Percentiles rank a stretch among this genome's conserved stretches.
Evolutionary conservation across 2,329 filamentous ascomycete genomes (phyloP).

Genomic region (Trichoderma sp.): DNA sequence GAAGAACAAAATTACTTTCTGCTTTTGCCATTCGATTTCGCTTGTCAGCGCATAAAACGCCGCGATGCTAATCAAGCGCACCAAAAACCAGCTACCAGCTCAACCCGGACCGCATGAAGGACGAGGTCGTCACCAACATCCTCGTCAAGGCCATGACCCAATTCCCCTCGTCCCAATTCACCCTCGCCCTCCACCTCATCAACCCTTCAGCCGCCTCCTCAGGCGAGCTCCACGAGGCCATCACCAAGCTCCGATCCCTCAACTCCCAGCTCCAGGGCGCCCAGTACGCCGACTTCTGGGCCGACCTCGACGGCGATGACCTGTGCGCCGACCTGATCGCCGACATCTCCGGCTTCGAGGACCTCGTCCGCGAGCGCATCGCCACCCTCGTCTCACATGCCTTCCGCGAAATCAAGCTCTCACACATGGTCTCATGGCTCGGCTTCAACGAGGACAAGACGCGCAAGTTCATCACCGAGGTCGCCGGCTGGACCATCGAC

Average conservation of each 20-base stretch:
- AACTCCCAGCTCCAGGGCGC: slow-evolving; percentile 86
- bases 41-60: neutral
- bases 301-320: slow-evolving; percentile 86
- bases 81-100: slow-evolving; percentile 79
- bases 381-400: slow-evolving; percentile 80
- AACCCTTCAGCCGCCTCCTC: slow-evolving; percentile 67
- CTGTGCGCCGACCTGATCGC: slow-evolving; percentile 93
- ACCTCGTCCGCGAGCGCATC: slow-evolving; percentile 85
- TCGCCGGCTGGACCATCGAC: slow-evolving; percentile 82
- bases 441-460: slow-evolving; percentile 66
- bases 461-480: slow-evolving; percentile 76
- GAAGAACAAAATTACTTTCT: neutral
- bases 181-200: slow-evolving; percentile 88
- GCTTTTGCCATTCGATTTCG: neutral
- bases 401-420: slow-evolving; percentile 67
- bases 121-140: slow-evolving; percentile 97
- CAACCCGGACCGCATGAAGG: slow-evolving; percentile 95
- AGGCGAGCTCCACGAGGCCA: slow-evolving; percentile 80
- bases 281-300: slow-evolving; percentile 91
- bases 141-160: slow-evolving; percentile 97
- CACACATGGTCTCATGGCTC: slow-evolving; percentile 71
- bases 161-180: slow-evolving; percentile 95
- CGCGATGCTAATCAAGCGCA: neutral
- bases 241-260: slow-evolving; percentile 79
- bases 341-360: slow-evolving; percentile 93